Base-by-base conservation (phyloP, 1,284 basidiomycete genomes). In the Ceratobasidium sp. region DNA sequence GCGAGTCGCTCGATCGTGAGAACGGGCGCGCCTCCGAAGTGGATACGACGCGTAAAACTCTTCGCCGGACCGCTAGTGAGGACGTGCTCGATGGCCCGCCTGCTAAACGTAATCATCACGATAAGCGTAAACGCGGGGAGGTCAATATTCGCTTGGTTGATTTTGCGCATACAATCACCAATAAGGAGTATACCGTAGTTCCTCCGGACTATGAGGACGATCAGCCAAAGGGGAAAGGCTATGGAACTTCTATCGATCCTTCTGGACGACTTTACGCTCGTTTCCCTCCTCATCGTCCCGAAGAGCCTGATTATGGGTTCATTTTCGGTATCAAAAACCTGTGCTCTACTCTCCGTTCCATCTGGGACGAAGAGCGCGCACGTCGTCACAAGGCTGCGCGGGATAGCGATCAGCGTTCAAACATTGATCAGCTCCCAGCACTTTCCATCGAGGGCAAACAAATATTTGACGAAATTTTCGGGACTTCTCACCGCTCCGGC, bases 101-200 rank as follows among this genome's bases (percentile, higher is more conserved):
- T 28, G 88, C 87, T 0, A 90, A 90, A 83, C 90, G 90, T 50
- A 88, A 89, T 38, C 87, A 86, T 74, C 67, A 57, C 75, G 77
- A 74, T 42, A 66, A 76, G 89, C 89, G 90, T 65, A 92, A 92
- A 82, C 91, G 95, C 28, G 98, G 98, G 56, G 96, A 98, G 84
- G 91, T 99, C 78, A 96, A 95, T 82, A 94, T 99, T 80, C 94
- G 97, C 40, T 92, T 99, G 77, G 98, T 99, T 78, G 97, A 99
- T 85, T 99, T 99, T 86, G 98, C 97, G 7, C 97, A 99, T 84
- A 99, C 97, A 78, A 99, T 97, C 9, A 99, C 97, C 0, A 97
- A 97, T 7, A 89, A 90, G 62, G 98, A 99, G 84, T 99, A 96
- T 89, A 84, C 94, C 74, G 90, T 92, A 12, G 84, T 85, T 33